Evolutionary conservation across 2,329 filamentous ascomycete species (phyloP).

Genomic region (Clarireedia sp.): DNA sequence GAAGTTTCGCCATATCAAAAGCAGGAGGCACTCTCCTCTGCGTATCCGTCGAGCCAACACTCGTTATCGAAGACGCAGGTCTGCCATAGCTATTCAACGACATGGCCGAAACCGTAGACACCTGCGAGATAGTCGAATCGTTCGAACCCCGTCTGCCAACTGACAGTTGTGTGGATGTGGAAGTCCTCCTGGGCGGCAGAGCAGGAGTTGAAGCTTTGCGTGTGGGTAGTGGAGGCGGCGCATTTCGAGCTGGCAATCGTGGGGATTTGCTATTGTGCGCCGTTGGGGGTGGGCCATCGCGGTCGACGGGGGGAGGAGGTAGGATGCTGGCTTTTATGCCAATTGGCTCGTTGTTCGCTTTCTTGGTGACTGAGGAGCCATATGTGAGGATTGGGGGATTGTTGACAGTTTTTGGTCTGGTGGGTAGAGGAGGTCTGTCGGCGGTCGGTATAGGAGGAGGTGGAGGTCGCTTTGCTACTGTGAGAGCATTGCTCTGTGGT

Average conservation of each 20-base stretch:
- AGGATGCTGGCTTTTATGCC: slow-evolving; percentile 19
- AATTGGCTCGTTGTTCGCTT: slow-evolving; percentile 23
- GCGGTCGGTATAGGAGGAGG: slow-evolving; percentile 42
- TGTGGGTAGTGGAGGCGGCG: slow-evolving; percentile 42
- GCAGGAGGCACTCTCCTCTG: slow-evolving; percentile 48
- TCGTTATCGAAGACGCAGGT: slow-evolving; percentile 39
- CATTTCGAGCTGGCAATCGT: slow-evolving; percentile 22
- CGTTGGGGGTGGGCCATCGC: slow-evolving; percentile 17
- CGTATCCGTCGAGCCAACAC: slow-evolving; percentile 35
- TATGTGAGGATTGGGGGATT: slow-evolving; percentile 28
- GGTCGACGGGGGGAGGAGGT: slow-evolving; percentile 25
- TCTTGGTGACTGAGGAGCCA: slow-evolving; percentile 21
- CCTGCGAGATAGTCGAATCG: slow-evolving; percentile 48
- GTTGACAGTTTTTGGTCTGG: slow-evolving; percentile 32
- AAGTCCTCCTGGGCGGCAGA: slow-evolving; percentile 1
- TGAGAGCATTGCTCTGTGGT: slow-evolving; percentile 11
- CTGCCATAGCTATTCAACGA: slow-evolving; percentile 34
- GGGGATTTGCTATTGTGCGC: slow-evolving; percentile 16
- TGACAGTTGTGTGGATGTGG: slow-evolving; percentile 30
- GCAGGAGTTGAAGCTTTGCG: slow-evolving; percentile 35
- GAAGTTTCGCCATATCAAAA: slow-evolving; percentile 48
- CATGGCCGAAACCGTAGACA: slow-evolving; percentile 45
- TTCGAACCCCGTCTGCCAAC: slow-evolving; percentile 41
- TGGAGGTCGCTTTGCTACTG: slow-evolving; percentile 39
- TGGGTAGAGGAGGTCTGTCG: slow-evolving; percentile 34